Evolutionary conservation across 2,329 filamentous ascomycete species (phyloP), one percentile per base, ranked within the genome.

Genomic region (Rhytidhysteron rufulum): DNA sequence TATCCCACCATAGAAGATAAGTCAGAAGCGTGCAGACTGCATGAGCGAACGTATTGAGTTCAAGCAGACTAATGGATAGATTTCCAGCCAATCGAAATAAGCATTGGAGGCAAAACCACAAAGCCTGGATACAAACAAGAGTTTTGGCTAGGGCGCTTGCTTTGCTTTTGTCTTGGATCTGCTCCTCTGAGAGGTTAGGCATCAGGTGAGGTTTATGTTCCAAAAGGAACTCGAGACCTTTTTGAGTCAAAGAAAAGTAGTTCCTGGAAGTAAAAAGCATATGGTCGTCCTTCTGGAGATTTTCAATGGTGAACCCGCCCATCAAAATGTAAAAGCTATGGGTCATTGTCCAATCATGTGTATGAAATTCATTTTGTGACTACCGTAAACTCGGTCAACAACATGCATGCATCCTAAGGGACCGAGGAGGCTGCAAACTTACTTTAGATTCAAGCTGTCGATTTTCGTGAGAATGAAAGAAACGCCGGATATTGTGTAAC

Each of bases 11-110:
- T 11, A 55, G 15, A 2, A 43, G 19, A 31, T 57, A 59, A 1
- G 57, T 44, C 2, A 51, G 32, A 3, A 59, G 36, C 16, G 54
- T 49, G 34, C 55, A 52, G 5, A 48, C 3, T 37, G 48, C 24
- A 41, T 50, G 59, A 42, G 86, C 77, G 30, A 85, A 63, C 15
- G 81, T 66, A 44, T 83, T 77, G 4, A 79, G 57, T 35, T 82
- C 75, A 37, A 86, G 69, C 4, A 89, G 58, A 16, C 77, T 73
- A 9, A 57, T 37, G 2, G 51, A 43, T 17, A 56, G 25, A 5
- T 39, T 17, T 16, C n/a, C 10, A 7, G 21, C 33, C 5, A 51
- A 24, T 18, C 54, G 33, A 17, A 27, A 31, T 9, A 50, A 19
- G 20, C 48, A 34, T 40, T 57, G 51, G n/a, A 49, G 22, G 18